A percentile compares a stretch with the other conserved stretches of the same genome.
Conservation (phyloP, 2,329 filamentous ascomycete genomes). For the Beauveria pseudobassiana region DNA sequence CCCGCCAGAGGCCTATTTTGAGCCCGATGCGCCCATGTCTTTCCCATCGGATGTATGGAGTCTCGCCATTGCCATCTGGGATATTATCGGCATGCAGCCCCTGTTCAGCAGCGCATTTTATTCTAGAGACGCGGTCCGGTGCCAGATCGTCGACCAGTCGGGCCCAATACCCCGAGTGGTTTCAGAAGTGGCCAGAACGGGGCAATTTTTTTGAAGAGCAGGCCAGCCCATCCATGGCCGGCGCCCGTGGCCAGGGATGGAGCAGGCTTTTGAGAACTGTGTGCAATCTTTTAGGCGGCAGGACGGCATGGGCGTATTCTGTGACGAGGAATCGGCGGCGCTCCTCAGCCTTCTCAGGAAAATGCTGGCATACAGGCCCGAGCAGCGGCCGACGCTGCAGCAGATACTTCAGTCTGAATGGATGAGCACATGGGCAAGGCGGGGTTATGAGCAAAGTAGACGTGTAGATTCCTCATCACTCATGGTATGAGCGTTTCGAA, state of each 20-base stretch:
- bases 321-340: slow-evolving; percentile 7
- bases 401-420: slow-evolving; percentile 12
- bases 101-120: neutral
- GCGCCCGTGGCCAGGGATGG: neutral
- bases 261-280: slow-evolving; percentile 1
- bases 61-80: slow-evolving; percentile 3
- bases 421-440: slow-evolving; percentile 19
- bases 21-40: neutral
- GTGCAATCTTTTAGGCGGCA: slow-evolving; percentile 11
- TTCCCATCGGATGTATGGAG: slow-evolving; percentile 6
- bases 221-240: neutral
- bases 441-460: too few species aligned
- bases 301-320: neutral
- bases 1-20: neutral
- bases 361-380: slow-evolving; percentile 11
- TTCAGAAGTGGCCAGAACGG: slow-evolving; percentile 3
- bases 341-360: slow-evolving; percentile 8
- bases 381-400: slow-evolving; percentile 4
- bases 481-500: too few species aligned
- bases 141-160: slow-evolving; percentile 6
- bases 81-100: slow-evolving; percentile 1
- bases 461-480: too few species aligned
- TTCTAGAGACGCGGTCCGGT: neutral
- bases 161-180: slow-evolving; percentile 12
- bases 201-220: neutral